phyloP scores from a whole-genome alignment of 2,329 filamentous ascomycete genomes.

The Pseudocercospora pini-densiflorae region DNA sequence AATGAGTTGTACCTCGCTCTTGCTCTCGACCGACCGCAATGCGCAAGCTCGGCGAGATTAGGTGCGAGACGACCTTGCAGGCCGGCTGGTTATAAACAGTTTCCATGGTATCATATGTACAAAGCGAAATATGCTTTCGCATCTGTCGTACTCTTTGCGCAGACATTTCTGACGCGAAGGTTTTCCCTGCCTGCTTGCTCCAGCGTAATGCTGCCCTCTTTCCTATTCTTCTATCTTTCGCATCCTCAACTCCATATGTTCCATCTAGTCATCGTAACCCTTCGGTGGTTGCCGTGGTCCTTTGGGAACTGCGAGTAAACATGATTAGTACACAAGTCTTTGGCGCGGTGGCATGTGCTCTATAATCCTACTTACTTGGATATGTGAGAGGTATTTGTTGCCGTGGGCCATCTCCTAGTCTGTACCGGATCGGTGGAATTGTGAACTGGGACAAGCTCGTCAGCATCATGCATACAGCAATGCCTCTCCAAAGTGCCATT shows the following conservation, averaged over 20 bases:
- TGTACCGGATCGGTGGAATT: conserved; percentile 74
- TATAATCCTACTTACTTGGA: conserved; percentile 74
- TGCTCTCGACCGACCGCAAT: background rate
- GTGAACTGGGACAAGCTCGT: conserved; percentile 47
- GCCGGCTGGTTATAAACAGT: background rate
- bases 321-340: conserved; percentile 6
- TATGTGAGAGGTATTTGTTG: conserved; percentile 84
- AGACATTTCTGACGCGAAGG: background rate
- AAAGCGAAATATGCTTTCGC: conserved; percentile 2
- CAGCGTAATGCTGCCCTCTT: background rate
- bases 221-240: background rate
- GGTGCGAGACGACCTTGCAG: background rate
- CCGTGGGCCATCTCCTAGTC: conserved; percentile 74
- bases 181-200: background rate
- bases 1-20: background rate
- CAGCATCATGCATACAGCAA: background rate
- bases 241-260: background rate
- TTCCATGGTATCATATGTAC: conserved; percentile 4
- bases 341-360: background rate
- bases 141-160: background rate
- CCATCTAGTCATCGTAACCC: conserved; percentile 51
- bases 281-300: conserved; percentile 50
- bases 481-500: background rate
- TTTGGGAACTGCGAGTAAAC: conserved; percentile 47
- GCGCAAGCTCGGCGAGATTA: background rate